Evolutionary conservation across 257 asterid species (phyloP).

Genomic region (Solanum appendiculatum): DNA sequence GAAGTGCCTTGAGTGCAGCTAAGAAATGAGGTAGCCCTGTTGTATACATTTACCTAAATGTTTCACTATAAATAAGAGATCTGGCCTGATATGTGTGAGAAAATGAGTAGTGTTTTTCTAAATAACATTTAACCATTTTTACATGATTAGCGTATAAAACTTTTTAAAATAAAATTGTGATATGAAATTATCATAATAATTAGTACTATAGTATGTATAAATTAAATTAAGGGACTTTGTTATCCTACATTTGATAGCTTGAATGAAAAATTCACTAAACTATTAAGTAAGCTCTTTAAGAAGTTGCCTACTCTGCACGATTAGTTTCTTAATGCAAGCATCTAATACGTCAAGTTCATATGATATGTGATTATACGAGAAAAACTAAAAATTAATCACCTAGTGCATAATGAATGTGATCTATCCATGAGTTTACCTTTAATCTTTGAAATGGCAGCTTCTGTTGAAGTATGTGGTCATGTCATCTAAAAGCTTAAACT

Average conservation of each 20-base stretch:
- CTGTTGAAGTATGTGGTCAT: too few relatives aligned
- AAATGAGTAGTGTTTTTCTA: too few relatives aligned
- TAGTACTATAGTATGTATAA: too few relatives aligned
- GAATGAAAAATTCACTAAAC: background rate
- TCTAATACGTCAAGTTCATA: background rate
- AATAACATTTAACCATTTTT: too few relatives aligned
- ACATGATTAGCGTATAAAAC: background rate
- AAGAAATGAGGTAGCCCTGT: too few relatives aligned
- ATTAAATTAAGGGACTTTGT: too few relatives aligned
- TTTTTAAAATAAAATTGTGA: too few relatives aligned
- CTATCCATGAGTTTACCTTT: background rate
- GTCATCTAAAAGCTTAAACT: too few relatives aligned
- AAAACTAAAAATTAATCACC: background rate
- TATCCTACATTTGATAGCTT: background rate
- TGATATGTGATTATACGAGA: background rate
- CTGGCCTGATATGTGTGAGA: too few relatives aligned
- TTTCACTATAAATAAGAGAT: too few relatives aligned
- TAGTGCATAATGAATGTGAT: background rate
- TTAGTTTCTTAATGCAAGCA: background rate
- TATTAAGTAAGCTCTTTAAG: conserved; percentile 8
- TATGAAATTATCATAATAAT: background rate
- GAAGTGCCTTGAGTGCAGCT: too few relatives aligned
- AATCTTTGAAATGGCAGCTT: background rate
- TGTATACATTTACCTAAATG: too few relatives aligned
- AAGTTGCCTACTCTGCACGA: background rate